Evolutionary conservation across 805 yeast species (phyloP).

Genomic region (Kuraishia molischiana): DNA sequence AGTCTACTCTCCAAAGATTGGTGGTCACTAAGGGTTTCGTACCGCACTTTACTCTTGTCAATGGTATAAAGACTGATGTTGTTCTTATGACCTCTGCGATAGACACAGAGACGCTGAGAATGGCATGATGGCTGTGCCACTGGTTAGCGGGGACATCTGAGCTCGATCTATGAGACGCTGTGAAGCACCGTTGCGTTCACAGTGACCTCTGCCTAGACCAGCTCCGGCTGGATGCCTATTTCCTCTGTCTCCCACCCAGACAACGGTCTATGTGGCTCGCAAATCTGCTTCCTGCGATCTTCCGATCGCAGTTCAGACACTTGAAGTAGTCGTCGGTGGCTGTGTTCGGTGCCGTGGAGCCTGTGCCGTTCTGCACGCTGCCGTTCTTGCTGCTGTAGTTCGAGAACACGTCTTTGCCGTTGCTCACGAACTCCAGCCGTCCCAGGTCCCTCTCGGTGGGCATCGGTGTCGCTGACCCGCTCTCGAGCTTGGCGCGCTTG

Average conservation of each 20-base stretch:
- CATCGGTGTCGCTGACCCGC: constrained; percentile 11
- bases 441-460: constrained; percentile 17
- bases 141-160: neutral
- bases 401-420: constrained; percentile 21
- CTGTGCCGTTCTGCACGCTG: constrained; percentile 3
- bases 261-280: constrained; percentile 93
- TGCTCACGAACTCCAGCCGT: constrained; percentile 13
- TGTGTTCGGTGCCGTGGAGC: neutral
- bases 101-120: too few relatives aligned
- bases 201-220: too few relatives aligned
- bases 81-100: too few relatives aligned
- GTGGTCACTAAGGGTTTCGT: too few relatives aligned
- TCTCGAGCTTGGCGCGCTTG: neutral
- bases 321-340: constrained; percentile 41
- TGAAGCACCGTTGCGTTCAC: neutral
- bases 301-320: constrained; percentile 77
- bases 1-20: too few relatives aligned
- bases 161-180: neutral
- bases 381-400: constrained; percentile 8
- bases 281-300: constrained; percentile 83
- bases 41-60: too few relatives aligned
- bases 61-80: too few relatives aligned
- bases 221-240: constrained; percentile 13
- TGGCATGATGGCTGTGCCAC: too few relatives aligned
- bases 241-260: constrained; percentile 57